Evolutionary conservation across 495 filamentous ascomycete species (phyloP).

Genomic region (Diplogelasinospora grovesii): DNA sequence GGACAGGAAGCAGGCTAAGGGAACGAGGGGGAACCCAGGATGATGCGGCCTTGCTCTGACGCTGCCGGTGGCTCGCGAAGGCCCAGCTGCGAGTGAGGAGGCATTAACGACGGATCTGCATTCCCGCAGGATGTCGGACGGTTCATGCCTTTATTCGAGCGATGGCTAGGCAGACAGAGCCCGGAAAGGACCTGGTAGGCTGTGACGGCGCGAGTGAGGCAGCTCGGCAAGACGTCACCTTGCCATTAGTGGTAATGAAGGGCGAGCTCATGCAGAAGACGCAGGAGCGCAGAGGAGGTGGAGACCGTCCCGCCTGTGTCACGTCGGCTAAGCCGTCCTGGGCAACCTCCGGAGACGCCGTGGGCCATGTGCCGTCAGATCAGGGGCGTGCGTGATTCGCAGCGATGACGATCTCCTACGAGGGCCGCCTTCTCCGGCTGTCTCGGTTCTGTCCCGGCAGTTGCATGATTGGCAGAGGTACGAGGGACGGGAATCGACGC

Average conservation of each 20-base stretch:
- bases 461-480: too few species aligned
- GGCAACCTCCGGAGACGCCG: not conserved
- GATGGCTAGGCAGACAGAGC: not conserved
- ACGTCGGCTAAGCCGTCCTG: not conserved
- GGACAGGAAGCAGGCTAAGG: not conserved
- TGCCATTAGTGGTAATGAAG: not conserved
- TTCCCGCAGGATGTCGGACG: not conserved
- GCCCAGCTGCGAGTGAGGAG: not conserved
- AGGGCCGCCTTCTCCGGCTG: not conserved
- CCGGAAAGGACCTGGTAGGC: not conserved
- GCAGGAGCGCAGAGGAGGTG: not conserved
- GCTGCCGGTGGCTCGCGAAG: conserved; percentile 1
- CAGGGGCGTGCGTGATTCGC: not conserved
- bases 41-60: not conserved
- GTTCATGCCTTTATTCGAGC: not conserved
- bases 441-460: too few species aligned
- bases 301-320: not conserved
- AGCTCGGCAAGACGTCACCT: not conserved
- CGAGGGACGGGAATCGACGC: too few species aligned
- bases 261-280: not conserved
- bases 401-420: not conserved
- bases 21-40: not conserved
- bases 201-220: not conserved
- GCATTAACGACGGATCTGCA: not conserved
- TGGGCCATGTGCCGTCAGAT: not conserved